Evolutionary conservation across 2,329 filamentous ascomycete genomes (phyloP).

Genomic region (Herpomyces periplanetae): DNA sequence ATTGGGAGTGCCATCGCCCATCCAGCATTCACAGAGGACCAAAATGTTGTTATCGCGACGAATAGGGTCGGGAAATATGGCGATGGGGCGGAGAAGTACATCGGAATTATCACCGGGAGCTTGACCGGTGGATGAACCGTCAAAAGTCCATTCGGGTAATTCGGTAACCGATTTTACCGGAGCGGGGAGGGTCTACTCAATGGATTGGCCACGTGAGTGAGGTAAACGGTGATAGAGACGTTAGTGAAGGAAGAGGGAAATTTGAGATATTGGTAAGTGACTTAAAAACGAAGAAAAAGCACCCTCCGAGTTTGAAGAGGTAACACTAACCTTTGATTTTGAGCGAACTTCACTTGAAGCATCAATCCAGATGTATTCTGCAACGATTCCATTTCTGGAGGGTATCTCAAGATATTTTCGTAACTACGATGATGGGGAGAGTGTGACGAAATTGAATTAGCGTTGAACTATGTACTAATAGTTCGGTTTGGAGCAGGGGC

Average conservation of each 20-base stretch:
- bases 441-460: too few relatives aligned
- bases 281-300: too few relatives aligned
- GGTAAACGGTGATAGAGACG: too few relatives aligned
- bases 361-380: slow-evolving; percentile 93
- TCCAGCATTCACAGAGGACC: slow-evolving; percentile 79
- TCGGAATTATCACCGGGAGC: slow-evolving; percentile 84
- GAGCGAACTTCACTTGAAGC: slow-evolving; percentile 43
- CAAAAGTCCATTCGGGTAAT: slow-evolving; percentile 41
- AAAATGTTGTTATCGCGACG: slow-evolving; percentile 61
- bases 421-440: too few relatives aligned
- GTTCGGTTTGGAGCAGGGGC: too few relatives aligned
- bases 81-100: slow-evolving; percentile 69
- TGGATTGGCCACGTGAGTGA: too few relatives aligned
- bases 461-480: too few relatives aligned
- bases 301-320: slow-evolving; percentile 3
- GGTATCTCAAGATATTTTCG: slow-evolving; percentile 65
- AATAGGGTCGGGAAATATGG: slow-evolving; percentile 71
- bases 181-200: slow-evolving; percentile 18
- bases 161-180: slow-evolving; percentile 17
- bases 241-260: too few relatives aligned
- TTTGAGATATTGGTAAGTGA: too few relatives aligned
- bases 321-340: slow-evolving; percentile 54
- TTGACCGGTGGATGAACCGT: slow-evolving; percentile 65
- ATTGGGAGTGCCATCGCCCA: slow-evolving; percentile 72
- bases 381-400: slow-evolving; percentile 57